phyloP scores from a whole-genome alignment of 805 yeast species.

The Ogataea pilisensis region DNA sequence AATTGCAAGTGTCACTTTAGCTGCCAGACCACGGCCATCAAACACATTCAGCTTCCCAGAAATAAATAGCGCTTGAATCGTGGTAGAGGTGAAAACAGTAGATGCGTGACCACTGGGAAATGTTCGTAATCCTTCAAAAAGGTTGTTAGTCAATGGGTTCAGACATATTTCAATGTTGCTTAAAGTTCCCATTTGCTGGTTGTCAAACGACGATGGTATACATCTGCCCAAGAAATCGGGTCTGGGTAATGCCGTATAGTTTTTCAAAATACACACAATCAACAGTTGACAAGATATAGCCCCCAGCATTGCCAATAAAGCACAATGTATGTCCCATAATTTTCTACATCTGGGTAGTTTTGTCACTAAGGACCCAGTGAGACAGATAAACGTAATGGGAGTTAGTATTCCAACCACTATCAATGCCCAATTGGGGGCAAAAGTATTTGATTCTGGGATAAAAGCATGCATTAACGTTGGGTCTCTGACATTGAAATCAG shows the following conservation, averaged over 20 bases:
- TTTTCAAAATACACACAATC: conserved; percentile 42
- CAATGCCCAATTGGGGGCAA: conserved; percentile 31
- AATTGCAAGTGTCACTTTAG: conserved; percentile 30
- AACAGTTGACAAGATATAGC: conserved; percentile 35
- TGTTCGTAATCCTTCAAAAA: conserved; percentile 51
- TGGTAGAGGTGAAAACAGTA: conserved; percentile 44
- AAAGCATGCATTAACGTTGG: conserved; percentile 31
- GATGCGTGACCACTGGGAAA: conserved; percentile 59
- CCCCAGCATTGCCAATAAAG: conserved; percentile 34
- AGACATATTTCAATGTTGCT: conserved; percentile 47
- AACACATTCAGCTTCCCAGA: conserved; percentile 33
- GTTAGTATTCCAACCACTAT: conserved; percentile 27
- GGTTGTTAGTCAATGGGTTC: conserved; percentile 28
- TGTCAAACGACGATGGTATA: conserved; percentile 32
- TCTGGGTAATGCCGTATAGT: conserved; percentile 44
- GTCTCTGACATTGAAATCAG: conserved; percentile 39
- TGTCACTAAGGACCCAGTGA: conserved; percentile 18
- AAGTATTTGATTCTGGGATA: conserved; percentile 31
- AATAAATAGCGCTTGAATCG: conserved; percentile 32
- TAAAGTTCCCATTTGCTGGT: conserved; percentile 32
- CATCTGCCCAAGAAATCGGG: conserved; percentile 54
- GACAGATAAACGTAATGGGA: conserved; percentile 31
- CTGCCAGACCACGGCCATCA: conserved; percentile 33
- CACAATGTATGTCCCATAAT: conserved; percentile 40
- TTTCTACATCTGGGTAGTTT: conserved; percentile 21